Percentiles rank a stretch among this genome's conserved stretches.
phyloP scores from a whole-genome alignment of 208 protist genomes.

The Plasmodiophora brassicae region DNA sequence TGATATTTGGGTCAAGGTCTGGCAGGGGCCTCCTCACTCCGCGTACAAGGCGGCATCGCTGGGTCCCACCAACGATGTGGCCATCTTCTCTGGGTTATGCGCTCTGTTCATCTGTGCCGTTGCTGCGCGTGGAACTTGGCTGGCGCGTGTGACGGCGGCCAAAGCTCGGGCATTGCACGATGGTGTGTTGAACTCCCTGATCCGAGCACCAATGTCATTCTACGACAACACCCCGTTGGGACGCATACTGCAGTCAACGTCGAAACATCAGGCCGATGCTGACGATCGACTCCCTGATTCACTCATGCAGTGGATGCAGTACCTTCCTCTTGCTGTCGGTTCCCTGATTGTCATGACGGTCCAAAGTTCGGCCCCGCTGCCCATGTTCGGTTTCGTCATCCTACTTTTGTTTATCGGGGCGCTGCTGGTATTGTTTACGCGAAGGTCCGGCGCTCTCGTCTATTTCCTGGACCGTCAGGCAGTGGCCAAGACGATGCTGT shows the following conservation, averaged over 20 bases:
- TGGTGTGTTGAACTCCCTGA: neutral
- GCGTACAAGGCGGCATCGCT: neutral
- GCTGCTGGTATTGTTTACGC: neutral
- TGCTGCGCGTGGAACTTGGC: neutral
- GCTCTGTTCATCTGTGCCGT: neutral
- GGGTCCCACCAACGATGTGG: neutral
- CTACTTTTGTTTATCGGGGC: neutral
- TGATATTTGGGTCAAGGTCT: slow-evolving; percentile 29
- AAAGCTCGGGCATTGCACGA: neutral
- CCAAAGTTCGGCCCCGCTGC: neutral
- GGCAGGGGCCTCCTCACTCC: neutral
- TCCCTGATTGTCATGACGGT: neutral
- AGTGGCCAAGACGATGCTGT: neutral
- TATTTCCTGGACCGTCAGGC: neutral
- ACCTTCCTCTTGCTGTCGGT: neutral
- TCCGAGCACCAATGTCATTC: neutral
- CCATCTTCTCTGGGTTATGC: neutral
- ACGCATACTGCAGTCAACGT: slow-evolving; percentile 12
- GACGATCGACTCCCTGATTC: slow-evolving; percentile 11
- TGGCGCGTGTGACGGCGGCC: neutral
- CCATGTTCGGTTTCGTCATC: neutral
- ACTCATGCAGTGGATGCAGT: slow-evolving; percentile 20
- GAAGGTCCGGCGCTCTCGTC: neutral
- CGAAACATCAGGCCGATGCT: slow-evolving; percentile 16
- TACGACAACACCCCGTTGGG: slow-evolving; percentile 25